A percentile compares a stretch with the other conserved stretches of the same genome.
These are phyloP conservation scores for Neltuma alba DNA, from an alignment of 306 rosid genomes.

Conservation along the genomic window DNA sequence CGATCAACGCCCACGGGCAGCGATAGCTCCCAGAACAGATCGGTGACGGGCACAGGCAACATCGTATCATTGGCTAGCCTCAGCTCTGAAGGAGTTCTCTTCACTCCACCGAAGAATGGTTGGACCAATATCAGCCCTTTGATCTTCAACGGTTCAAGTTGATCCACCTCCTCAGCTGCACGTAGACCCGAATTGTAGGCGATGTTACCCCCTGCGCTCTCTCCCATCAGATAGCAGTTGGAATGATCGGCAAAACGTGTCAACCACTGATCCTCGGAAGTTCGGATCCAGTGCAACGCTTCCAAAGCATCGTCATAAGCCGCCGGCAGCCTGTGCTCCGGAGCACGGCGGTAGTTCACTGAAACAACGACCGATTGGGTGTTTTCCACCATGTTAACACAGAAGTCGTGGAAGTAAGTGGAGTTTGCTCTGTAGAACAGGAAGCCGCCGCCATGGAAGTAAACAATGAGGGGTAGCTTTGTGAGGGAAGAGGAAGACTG, in stretches of 20 bases:
- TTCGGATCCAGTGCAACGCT: constrained; percentile 48
- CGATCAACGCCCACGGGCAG: neutral
- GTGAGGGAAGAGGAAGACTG: neutral
- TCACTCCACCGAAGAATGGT: constrained; percentile 1
- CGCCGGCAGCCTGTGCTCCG: constrained; percentile 17
- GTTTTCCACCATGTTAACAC: constrained; percentile 26
- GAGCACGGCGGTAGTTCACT: constrained; percentile 53
- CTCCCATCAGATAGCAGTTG: constrained; percentile 54
- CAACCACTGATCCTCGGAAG: constrained; percentile 50
- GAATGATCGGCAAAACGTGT: constrained; percentile 51
- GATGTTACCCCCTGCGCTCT: constrained; percentile 58
- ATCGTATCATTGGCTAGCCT: neutral
- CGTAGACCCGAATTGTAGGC: constrained; percentile 56
- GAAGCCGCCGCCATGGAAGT: constrained; percentile 70
- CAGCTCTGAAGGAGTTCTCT: neutral
- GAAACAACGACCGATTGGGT: constrained; percentile 52
- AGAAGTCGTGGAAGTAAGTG: constrained; percentile 42
- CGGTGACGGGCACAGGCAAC: neutral
- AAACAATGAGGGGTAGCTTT: constrained; percentile 46
- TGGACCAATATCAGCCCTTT: neutral
- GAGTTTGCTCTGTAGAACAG: constrained; percentile 43
- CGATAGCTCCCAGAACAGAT: neutral
- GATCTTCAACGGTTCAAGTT: neutral
- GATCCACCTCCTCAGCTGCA: neutral
- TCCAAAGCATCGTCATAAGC: constrained; percentile 58